Conservation (phyloP, 2,329 filamentous ascomycete species). For the Aspergillus novoparasiticus region DNA sequence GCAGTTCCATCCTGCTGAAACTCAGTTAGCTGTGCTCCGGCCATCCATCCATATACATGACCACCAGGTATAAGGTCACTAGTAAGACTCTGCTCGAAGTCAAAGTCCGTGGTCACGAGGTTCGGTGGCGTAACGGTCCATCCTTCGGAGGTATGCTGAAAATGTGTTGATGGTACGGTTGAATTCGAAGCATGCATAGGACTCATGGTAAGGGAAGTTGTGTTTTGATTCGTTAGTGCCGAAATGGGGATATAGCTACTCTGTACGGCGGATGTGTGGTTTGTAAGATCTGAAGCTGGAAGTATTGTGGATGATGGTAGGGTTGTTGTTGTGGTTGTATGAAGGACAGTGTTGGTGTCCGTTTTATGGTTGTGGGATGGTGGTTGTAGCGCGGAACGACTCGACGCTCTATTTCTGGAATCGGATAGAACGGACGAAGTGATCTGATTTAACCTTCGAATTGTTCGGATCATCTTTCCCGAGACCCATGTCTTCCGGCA, state of each 20-base stretch:
- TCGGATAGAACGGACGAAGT: background rate
- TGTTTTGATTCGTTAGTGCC: background rate
- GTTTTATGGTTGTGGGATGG: background rate
- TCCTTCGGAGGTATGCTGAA: background rate
- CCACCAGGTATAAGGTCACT: background rate
- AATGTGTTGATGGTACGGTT: background rate
- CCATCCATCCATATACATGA: background rate
- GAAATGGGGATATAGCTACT: background rate
- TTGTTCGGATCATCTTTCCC: slow-evolving; percentile 20
- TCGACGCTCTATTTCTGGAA: background rate
- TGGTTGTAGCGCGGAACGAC: background rate
- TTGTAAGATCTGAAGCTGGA: background rate
- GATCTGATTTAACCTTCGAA: slow-evolving; percentile 23
- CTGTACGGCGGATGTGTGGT: background rate
- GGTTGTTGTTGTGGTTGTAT: background rate
- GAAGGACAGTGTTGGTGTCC: too few relatives aligned
- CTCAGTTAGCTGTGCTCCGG: background rate
- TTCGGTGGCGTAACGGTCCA: background rate
- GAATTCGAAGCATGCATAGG: background rate
- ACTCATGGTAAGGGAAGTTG: background rate
- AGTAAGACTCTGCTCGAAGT: slow-evolving; percentile 3
- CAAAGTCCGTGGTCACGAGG: slow-evolving; percentile 3
- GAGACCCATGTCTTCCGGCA: slow-evolving; percentile 28
- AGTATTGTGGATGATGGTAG: background rate
- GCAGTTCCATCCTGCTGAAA: background rate